Evolutionary conservation across 768 basidiomycete genomes (phyloP), one percentile per base, ranked within the genome.

Genomic region (Candolleomyces efflorescens): DNA sequence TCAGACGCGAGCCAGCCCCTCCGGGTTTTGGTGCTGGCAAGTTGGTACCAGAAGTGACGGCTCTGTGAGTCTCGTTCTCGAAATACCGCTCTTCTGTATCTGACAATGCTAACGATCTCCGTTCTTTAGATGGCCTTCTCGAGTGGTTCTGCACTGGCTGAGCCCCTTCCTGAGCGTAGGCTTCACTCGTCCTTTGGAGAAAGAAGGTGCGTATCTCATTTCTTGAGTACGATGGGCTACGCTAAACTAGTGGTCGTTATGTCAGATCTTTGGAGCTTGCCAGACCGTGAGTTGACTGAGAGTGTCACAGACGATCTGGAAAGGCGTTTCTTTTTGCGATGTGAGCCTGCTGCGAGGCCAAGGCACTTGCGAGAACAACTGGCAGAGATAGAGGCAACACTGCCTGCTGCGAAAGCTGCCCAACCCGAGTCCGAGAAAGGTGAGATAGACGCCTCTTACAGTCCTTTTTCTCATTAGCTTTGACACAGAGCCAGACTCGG

Each of bases 241-340:
- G 23, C n/a, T 45, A 15, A 22, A 60, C 17, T 56, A 32, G 32
- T 32, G 32, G 32, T 32, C 18, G 22, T 54, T 46, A 44, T 15
- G 11, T 11, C 46, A 82, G 82, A 83, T 61, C 63, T 83, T 12
- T 82, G 79, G 78, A 63, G 71, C 51, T 68, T 82, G 6, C 77
- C 77, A 22, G 60, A 63, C 3, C 20, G 60, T 1, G 63, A 67
- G 2, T 74, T 71, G 10, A 74, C 79, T 10, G 62, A 60, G 13
- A 57, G 63, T 11, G 64, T 79, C 44, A 72, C 77, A 24, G 69
- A 77, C 55, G 55, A 64, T 13, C 59, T 82, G 11, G 78, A 81
- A 56, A 49, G 59, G 18, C 68, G 71, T 45, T 82, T 80, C 63
- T 82, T 76, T 63, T 60, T 65, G 1, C 71, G 77, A 23, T 78